Conservation (phyloP, 2,329 filamentous ascomycete genomes). For the Paracoccidioides brasiliensis region DNA sequence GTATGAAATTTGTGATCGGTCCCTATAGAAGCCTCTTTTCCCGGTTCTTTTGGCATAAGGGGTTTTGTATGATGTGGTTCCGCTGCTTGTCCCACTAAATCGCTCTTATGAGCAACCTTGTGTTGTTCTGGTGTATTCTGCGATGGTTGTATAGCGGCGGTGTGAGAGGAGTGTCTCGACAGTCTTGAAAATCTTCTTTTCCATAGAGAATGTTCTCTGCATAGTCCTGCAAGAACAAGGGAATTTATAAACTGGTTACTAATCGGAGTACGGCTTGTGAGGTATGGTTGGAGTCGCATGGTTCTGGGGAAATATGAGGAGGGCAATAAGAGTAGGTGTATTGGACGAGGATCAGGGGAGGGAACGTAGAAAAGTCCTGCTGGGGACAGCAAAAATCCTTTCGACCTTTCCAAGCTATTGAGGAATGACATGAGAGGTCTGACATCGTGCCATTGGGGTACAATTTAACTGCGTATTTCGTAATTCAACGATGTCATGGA, state of each 20-base stretch:
- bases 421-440: slow-evolving; percentile 51
- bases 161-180: slow-evolving; percentile 5
- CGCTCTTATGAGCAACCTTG: not conserved
- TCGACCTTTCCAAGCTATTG: slow-evolving; percentile 41
- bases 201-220: slow-evolving; percentile 34
- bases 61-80: not conserved
- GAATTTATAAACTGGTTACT: slow-evolving; percentile 40
- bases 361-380: slow-evolving; percentile 23
- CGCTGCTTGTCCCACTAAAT: not conserved
- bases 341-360: slow-evolving; percentile 16
- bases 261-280: slow-evolving; percentile 15
- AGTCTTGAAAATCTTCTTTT: slow-evolving; percentile 19
- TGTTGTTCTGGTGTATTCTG: not conserved
- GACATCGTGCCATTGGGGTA: slow-evolving; percentile 42
- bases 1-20: not conserved
- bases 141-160: not conserved
- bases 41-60: not conserved
- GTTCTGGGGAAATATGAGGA: slow-evolving; percentile 18
- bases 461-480: not conserved
- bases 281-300: slow-evolving; percentile 16
- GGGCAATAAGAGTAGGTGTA: slow-evolving; percentile 18
- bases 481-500: not conserved
- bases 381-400: slow-evolving; percentile 36
- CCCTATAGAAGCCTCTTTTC: not conserved
- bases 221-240: slow-evolving; percentile 40